Evolutionary conservation across 768 basidiomycete species (phyloP), one percentile per base, ranked within the genome.

Genomic region (Chalciporus piperatus): DNA sequence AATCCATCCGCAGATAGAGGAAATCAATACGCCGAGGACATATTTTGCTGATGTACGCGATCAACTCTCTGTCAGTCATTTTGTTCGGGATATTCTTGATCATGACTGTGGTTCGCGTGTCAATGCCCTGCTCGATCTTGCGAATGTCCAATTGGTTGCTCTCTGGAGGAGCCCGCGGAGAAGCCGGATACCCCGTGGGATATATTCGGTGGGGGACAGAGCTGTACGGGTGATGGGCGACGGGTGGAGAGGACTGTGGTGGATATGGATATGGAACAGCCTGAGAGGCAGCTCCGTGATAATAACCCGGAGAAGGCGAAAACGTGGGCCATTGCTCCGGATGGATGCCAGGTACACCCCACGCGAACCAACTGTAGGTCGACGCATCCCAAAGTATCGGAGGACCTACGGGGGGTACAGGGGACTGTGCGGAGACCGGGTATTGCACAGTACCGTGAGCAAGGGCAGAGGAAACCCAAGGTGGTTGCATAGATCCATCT

Each of bases 51-150:
- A 89, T 89, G 60, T 81, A 92, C 35, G 70, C 68, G 52, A 84
- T 74, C 59, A 91, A 64, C 56, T 91, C 87, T 61, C 74, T 77
- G 68, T 90, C 87, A 55, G 76, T 85, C 87, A 91, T 89, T 69
- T 93, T 92, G 71, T 94, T 95, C 3, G 92, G 92, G 41, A 95
- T 89, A 62, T 95, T 95, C 72, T 93, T 92, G 55, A 90, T 83
- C 88, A 91, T 92, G 43, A 92, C 84, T 25, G 91, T 92, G 30
- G 89, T 90, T 28, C 91, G 77, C 32, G 85, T 90, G 59, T 92
- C 90, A 52, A 76, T 68, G 5, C 92, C 92, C 27, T 77, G 79
- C 66, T 87, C 88, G 59, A 95, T 93, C 51, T 76, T 76, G 39
- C 72, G 75, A 12, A 92, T 68, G 66, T 89, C 84, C 23, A 95